Evolutionary conservation across 148 eudicot genomes (phyloP), one percentile per base, ranked within the genome.

Genomic region (Camellia granthamiana): DNA sequence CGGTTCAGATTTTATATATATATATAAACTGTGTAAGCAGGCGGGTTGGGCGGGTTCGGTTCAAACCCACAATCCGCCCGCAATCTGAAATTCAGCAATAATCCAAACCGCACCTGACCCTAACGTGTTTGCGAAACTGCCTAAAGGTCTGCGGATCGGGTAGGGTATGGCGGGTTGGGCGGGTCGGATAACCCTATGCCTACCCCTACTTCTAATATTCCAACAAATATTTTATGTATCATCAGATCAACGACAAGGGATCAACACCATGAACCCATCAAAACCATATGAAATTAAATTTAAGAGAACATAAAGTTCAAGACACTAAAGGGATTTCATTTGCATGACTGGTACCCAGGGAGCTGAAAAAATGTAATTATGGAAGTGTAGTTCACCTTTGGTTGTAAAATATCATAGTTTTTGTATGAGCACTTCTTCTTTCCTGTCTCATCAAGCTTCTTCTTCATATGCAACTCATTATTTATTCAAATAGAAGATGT

Each of bases 381-480:
- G 41, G 42, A 69, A 59, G 15, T 69, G 3, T 30, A 73, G 55
- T 58, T 80, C 69, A 96, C 99, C 99, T 93, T 92, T 15, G 99
- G 85, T 30, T 66, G 90, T 70, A 92, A 83, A 66, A 93, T 81
- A 87, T 93, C 99, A 69, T 86, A 96, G 78, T 93, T 96, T 79
- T 84, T 89, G 82, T 80, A 93, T 9, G 81, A 88, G 84, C 98
- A 96, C 77, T 80, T 87, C 87, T 85, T 96, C 75, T 30, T 30
- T 30, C 95, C 94, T 69, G 79, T 84, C 76, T 88, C 87, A 56
- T 96, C 97, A 81, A 96, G 94, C 89, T 90, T 87, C 80, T 86
- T 76, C 79, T 96, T 93, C 95, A 92, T 79, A 30, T 30, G 38
- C 38, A 30, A 30, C 38, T 30, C 38, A 30, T 30, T 30, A 30